Evolutionary conservation across 805 yeast species (phyloP), one percentile per base, ranked within the genome.

Genomic region (Starmera quercuum): DNA sequence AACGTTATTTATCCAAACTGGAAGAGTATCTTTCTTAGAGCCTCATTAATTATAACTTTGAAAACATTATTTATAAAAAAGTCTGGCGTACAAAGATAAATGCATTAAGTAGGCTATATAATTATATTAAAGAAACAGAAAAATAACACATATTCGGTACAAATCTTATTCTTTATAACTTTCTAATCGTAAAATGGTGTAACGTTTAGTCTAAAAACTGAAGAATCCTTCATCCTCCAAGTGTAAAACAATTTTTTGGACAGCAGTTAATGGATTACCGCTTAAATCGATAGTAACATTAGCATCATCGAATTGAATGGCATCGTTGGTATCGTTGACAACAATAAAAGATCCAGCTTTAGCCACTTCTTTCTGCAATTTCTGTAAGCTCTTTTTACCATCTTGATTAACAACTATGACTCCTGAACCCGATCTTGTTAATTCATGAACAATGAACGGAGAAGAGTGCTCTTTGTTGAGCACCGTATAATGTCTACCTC

Each of bases 381-480:
- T 17, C 16, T 32, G 29, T 15, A 36, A 20, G 10, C 35, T 30
- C 5, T 28, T 29, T 14, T 36, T 38, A 7, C 38, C 36, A 13
- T 45, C 43, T 6, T 39, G 36, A 16, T 45, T 44, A 32, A 80
- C 74, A 32, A 83, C 71, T 44, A 88, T 82, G 27, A 90, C 90
- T 47, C 95, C 97, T 8, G 95, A 66, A 37, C 97, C 97, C n/a
- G 96, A 75, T 55, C 84, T 77, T 28, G 82, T 81, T 46, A 86
- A 66, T 61, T 87, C 90, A 37, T 78, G 70, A 30, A 83, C 72
- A 38, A 83, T 75, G 47, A 73, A 78, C 5, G 82, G 73, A 40
- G 77, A 71, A 49, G 71, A 60, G 49, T 69, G 44, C 49, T 56
- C 45, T 39, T 60, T 61, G 33, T 32, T 40, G 30, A 51, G 46